phyloP scores from a whole-genome alignment of 2,329 filamentous ascomycete species.

The Pyricularia grisea region DNA sequence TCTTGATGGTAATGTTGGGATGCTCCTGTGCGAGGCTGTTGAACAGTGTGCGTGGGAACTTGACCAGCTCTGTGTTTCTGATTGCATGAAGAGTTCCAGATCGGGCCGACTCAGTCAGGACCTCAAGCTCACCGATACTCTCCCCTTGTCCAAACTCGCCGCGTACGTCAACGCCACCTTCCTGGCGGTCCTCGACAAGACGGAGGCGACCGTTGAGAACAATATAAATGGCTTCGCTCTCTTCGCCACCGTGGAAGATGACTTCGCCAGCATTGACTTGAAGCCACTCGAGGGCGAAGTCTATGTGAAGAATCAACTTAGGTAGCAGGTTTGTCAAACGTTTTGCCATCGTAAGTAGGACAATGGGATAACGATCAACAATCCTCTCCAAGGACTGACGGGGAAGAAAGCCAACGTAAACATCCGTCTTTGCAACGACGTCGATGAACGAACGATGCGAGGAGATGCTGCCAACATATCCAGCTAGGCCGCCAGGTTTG shows the following conservation, averaged over 20 bases:
- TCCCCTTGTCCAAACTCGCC: constrained; percentile 96
- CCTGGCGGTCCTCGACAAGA: constrained; percentile 71
- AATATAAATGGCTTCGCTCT: constrained; percentile 97
- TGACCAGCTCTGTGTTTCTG: constrained; percentile 90
- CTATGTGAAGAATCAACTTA: constrained; percentile 85
- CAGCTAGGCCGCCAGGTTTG: constrained; percentile 88
- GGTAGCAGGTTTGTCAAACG: constrained; percentile 82
- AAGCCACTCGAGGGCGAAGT: constrained; percentile 97
- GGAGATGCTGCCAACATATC: constrained; percentile 89
- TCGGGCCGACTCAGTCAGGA: constrained; percentile 88
- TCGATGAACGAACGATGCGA: constrained; percentile 95
- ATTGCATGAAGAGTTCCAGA: constrained; percentile 91
- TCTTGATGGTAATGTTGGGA: constrained; percentile 96
- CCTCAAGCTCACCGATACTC: constrained; percentile 93
- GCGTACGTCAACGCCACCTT: constrained; percentile 74
- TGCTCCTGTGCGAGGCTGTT: constrained; percentile 97
- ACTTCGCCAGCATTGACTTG: constrained; percentile 94
- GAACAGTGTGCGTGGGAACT: constrained; percentile 91
- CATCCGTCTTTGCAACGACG: constrained; percentile 94
- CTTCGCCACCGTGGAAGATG: constrained; percentile 86
- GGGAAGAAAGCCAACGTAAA: constrained; percentile 93
- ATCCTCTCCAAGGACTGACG: constrained; percentile 79
- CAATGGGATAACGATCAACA: constrained; percentile 84
- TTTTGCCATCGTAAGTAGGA: constrained; percentile 93
- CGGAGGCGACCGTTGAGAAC: constrained; percentile 89